Evolutionary conservation across 2,329 filamentous ascomycete species (phyloP).

Genomic region (Cladosporium phlei): DNA sequence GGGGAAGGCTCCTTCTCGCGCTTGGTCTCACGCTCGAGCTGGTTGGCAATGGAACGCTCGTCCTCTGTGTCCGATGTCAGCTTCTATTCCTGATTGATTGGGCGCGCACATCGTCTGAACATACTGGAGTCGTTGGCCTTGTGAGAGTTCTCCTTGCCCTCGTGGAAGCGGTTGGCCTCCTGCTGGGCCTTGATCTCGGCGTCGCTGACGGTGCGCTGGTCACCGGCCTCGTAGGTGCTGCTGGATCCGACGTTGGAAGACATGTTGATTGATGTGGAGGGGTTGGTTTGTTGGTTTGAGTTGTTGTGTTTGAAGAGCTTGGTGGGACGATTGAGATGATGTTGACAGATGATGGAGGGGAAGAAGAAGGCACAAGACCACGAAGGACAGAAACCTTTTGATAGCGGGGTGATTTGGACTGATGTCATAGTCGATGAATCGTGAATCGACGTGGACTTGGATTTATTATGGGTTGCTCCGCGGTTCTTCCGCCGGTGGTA

Average conservation of each 20-base stretch:
- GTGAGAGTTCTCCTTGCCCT: constrained; percentile 69
- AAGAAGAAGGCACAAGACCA: constrained; percentile 10
- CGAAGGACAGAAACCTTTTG: constrained; percentile 7
- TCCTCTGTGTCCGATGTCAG: constrained; percentile 50
- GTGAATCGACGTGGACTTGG: no score
- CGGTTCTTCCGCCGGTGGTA: constrained; percentile 2
- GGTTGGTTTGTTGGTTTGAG: neutral
- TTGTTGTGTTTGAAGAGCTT: neutral
- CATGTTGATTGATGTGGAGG: constrained; percentile 35
- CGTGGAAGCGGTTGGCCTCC: constrained; percentile 58
- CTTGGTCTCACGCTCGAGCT: constrained; percentile 59
- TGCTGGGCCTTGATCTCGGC: constrained; percentile 39
- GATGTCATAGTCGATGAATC: constrained; percentile 12
- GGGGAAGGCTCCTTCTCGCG: constrained; percentile 39
- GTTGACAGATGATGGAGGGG: constrained; percentile 4
- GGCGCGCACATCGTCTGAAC: constrained; percentile 22
- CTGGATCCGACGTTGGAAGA: constrained; percentile 60
- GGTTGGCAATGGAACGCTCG: constrained; percentile 66
- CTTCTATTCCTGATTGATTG: neutral
- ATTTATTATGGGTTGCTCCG: constrained; percentile 4
- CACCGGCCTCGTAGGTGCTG: constrained; percentile 67
- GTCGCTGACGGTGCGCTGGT: constrained; percentile 62
- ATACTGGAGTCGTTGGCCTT: constrained; percentile 66
- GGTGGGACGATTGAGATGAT: neutral
- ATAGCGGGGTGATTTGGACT: constrained; percentile 7